Evolutionary conservation across 2,329 filamentous ascomycete genomes (phyloP).

Genomic region (Amauroascus niger): DNA sequence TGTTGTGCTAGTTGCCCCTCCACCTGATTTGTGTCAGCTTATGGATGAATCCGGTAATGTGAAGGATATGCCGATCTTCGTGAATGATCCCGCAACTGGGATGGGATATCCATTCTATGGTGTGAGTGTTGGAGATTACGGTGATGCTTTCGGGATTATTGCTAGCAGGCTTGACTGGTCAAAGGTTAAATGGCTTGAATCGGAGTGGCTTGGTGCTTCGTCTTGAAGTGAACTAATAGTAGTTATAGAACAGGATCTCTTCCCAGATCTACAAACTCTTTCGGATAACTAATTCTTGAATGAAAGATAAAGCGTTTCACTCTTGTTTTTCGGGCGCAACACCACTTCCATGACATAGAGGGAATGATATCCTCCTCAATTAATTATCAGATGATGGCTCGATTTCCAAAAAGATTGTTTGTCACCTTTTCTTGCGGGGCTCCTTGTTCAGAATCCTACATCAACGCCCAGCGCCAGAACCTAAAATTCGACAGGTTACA

Average conservation of each 20-base stretch:
- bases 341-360: too few species aligned
- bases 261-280: neutral
- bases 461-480: neutral
- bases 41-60: slow-evolving; percentile 2
- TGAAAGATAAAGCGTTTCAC: neutral
- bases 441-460: neutral
- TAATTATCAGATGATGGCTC: neutral
- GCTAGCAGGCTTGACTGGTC: neutral
- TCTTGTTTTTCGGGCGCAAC: neutral
- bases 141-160: neutral
- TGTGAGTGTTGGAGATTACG: neutral
- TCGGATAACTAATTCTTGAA: slow-evolving; percentile 1
- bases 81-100: slow-evolving; percentile 4
- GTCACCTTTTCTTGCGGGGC: neutral
- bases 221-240: neutral
- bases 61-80: slow-evolving; percentile 7
- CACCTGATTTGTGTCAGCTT: neutral
- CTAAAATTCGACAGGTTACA: neutral
- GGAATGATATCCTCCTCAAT: too few species aligned
- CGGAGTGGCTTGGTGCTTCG: slow-evolving; percentile 1
- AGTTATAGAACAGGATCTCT: neutral
- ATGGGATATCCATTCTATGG: slow-evolving; percentile 11
- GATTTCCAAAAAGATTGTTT: neutral
- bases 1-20: slow-evolving; percentile 4
- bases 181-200: slow-evolving; percentile 4